phyloP scores from a whole-genome alignment of 192 early-diverging fungal genomes.

The Hyaloraphidium curvatum region DNA sequence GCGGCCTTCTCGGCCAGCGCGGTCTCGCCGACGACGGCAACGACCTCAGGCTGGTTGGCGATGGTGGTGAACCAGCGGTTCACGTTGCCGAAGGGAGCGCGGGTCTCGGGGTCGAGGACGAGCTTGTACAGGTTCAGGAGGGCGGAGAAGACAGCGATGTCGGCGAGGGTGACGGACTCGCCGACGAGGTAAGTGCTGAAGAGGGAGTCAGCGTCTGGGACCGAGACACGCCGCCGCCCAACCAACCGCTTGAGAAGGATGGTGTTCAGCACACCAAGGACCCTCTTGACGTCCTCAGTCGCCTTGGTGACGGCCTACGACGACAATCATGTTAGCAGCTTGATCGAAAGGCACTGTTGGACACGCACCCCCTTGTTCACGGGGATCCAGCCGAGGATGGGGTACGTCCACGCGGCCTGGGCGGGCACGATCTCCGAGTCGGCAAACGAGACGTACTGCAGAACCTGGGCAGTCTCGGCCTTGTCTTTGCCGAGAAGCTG shows the following conservation, averaged over 20 bases:
- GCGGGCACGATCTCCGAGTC: slow-evolving; percentile 30
- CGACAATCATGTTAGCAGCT: no score
- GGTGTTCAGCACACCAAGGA: slow-evolving; percentile 52
- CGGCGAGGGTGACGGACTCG: slow-evolving; percentile 79
- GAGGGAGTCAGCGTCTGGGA: neutral
- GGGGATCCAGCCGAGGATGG: slow-evolving; percentile 24
- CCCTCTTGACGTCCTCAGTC: slow-evolving; percentile 39
- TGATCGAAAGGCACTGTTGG: slow-evolving; percentile 10
- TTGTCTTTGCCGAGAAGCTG: slow-evolving; percentile 19
- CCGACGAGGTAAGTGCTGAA: slow-evolving; percentile 72
- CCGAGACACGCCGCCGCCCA: no score
- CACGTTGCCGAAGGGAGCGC: slow-evolving; percentile 67
- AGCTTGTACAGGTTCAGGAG: slow-evolving; percentile 30
- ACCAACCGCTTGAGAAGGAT: slow-evolving; percentile 44
- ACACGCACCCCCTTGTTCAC: slow-evolving; percentile 22
- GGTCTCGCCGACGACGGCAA: slow-evolving; percentile 55
- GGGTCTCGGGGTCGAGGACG: slow-evolving; percentile 52
- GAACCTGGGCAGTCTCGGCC: slow-evolving; percentile 25
- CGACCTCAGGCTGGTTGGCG: slow-evolving; percentile 66
- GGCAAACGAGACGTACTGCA: slow-evolving; percentile 26
- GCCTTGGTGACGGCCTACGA: slow-evolving; percentile 45
- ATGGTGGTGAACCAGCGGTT: slow-evolving; percentile 84
- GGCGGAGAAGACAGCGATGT: slow-evolving; percentile 46
- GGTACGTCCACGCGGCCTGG: slow-evolving; percentile 24
- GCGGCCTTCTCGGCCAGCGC: slow-evolving; percentile 40